Evolutionary conservation across 1,284 basidiomycete genomes (phyloP), one percentile per base, ranked within the genome.

Genomic region (Prillingera fragicola): DNA sequence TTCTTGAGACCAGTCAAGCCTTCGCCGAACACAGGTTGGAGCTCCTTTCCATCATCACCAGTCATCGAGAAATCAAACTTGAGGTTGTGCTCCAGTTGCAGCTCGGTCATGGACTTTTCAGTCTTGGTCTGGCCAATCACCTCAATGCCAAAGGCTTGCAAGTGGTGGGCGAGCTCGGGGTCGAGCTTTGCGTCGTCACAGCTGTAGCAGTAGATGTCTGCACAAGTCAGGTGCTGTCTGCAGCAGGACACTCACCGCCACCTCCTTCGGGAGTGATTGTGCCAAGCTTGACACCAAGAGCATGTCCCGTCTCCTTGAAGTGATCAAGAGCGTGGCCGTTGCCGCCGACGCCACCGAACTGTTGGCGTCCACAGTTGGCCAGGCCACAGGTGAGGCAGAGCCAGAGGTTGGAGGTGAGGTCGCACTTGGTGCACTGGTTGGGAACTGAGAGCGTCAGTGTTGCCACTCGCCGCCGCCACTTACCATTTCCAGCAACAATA

Each of bases 51-150:
- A 43, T 89, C 84, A 45, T 92, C 87, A n/a, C 80, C 82, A 0
- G 85, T 90, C 62, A 98, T 81, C 4, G 85, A 89, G 67, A 98
- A 97, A 69, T 97, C 92, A 63, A 91, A 97, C 45, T 82, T 84
- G 41, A 96, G 75, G 62, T 98, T 98, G 60, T 97, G 91, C 66
- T 96, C 92, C 59, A 97, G 85, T 85, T 97, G 89, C 86, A 98
- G 75, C 65, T 98, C 94, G 0, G 92, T 95, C 84, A 96, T 90
- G 41, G 83, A 90, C 73, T 96, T 97, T 66, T 96, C 91, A 0
- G 92, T 98, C 74, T 98, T 98, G 21, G 75, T 83, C 63, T 89
- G 84, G 0, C 79, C 79, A 34, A 80, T 75, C 1, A 96, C 82
- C 49, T 89, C 84, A 69, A 98, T 94, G 2, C 88, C 91, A 55